These are phyloP conservation scores for Ophioceras dolichostomum DNA, from an alignment of 2,329 filamentous ascomycete species.

Conservation along the genomic window DNA sequence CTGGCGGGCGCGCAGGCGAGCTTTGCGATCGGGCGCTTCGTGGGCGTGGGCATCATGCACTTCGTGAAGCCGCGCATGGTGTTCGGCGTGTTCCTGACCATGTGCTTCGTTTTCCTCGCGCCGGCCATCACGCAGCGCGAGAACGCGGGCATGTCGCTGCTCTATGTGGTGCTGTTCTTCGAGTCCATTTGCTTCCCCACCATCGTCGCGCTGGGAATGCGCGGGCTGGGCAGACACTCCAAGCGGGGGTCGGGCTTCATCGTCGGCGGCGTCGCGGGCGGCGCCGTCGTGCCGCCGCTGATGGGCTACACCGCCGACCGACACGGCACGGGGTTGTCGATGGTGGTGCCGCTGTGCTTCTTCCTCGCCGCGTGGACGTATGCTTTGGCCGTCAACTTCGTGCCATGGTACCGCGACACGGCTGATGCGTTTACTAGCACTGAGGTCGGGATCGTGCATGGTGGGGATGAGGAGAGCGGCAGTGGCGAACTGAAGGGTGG, in stretches of 20 bases:
- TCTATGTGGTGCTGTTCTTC: conserved; percentile 64
- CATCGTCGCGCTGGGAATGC: conserved; percentile 66
- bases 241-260: conserved; percentile 66
- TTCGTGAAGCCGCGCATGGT: conserved; percentile 53
- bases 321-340: conserved; percentile 45
- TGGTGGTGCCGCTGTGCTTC: conserved; percentile 53
- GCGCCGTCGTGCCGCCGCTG: conserved; percentile 61
- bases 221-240: conserved; percentile 62
- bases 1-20: conserved; percentile 63
- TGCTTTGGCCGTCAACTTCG: conserved; percentile 51
- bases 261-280: conserved; percentile 58
- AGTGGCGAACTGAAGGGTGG: neutral
- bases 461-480: neutral
- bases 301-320: conserved; percentile 58
- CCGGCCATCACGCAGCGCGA: conserved; percentile 33
- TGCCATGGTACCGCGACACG: conserved; percentile 48
- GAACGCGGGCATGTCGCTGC: conserved; percentile 42
- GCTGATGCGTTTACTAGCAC: conserved; percentile 44
- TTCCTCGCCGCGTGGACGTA: conserved; percentile 45
- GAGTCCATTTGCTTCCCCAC: conserved; percentile 73
- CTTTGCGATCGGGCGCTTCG: conserved; percentile 62
- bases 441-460: conserved; percentile 22
- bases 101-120: conserved; percentile 50
- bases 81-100: conserved; percentile 52
- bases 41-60: conserved; percentile 54